These are phyloP conservation scores for Cynara cardunculus DNA, from an alignment of 129 eudicot genomes.

Conservation along the genomic window DNA sequence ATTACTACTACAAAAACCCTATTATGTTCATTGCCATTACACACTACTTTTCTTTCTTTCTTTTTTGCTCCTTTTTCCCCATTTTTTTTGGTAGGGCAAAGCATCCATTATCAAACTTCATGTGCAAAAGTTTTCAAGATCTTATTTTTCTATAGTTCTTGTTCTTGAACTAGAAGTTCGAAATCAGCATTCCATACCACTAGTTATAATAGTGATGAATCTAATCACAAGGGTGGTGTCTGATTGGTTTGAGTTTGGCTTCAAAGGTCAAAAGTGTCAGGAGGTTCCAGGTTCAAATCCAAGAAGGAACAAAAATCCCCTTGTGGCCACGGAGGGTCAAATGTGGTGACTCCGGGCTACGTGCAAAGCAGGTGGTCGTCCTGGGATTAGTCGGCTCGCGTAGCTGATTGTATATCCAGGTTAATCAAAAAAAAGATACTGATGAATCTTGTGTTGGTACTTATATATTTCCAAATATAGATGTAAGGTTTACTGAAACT, in stretches of 20 bases:
- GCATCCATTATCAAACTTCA: constrained; percentile 1
- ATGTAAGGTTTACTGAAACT: background rate
- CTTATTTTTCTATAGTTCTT: background rate
- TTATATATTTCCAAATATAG: background rate
- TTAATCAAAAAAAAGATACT: too few relatives aligned
- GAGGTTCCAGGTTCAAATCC: too few relatives aligned
- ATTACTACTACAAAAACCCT: constrained; percentile 16
- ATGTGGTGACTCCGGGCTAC: too few relatives aligned
- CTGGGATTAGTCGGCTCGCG: too few relatives aligned
- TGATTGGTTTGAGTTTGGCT: too few relatives aligned
- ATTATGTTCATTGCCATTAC: constrained; percentile 11
- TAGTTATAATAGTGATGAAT: background rate
- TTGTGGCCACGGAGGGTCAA: too few relatives aligned
- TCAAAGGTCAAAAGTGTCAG: too few relatives aligned
- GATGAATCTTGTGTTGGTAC: background rate
- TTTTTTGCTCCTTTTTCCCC: background rate
- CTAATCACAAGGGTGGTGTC: too few relatives aligned
- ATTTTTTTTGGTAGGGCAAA: constrained; percentile 10
- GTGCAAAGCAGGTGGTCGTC: too few relatives aligned
- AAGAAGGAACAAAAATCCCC: too few relatives aligned
- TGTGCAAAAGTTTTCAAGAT: background rate
- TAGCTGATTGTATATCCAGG: too few relatives aligned
- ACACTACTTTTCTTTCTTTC: constrained; percentile 1
- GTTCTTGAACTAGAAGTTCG: background rate
- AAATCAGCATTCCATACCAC: background rate